Base-by-base conservation (phyloP, 2,329 filamentous ascomycete species). In the Sporothrix euskadiensis region DNA sequence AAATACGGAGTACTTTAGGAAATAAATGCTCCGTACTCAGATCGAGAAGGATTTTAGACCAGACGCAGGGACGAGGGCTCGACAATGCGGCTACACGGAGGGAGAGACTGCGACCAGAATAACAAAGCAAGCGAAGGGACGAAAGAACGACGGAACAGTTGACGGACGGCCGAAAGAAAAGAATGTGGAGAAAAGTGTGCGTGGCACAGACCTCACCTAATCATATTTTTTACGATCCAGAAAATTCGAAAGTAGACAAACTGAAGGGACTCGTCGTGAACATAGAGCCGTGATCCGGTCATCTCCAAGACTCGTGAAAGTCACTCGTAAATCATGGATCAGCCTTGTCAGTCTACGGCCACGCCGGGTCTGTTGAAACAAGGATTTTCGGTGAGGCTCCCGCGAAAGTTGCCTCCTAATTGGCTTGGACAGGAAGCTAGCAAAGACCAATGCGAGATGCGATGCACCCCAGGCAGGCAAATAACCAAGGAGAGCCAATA, bases 371-470 rank as follows among this genome's bases (percentile, higher is more conserved):
- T 9, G 10, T 59, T 49, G 7, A 59, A 19, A 59, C 35, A 30
- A 59, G 56, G 12, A 14, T 59, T 59, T 32, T 59, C 30, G 56
- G 56, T 59, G 26, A 59, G 32, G 26, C 4, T 4, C 26, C 12
- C 26, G 26, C 4, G 5, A 35, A 59, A 59, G 56, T 32, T 10
- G 52, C 52, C 26, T 26, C 44, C 44, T 16, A 19, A 47, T 10
- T 56, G 52, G 19, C 52, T 56, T 56, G 49, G 49, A 22, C 49
- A 10, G 30, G 22, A 57, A 57, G 54, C 22, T 8, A 26, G 4
- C 39, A 26, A n/a, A n/a, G 61, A 14, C 61, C 61, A 26, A 47
- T 65, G 61, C 61, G 61, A 44, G 61, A 65, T 65, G 39, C 61
- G n/a, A 44, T 47, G 39, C 61, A 8, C 61, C 4, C n/a, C 47